These are phyloP conservation scores for Coprinellus micaceus DNA, from an alignment of 768 basidiomycete species.

Conservation along the genomic window DNA sequence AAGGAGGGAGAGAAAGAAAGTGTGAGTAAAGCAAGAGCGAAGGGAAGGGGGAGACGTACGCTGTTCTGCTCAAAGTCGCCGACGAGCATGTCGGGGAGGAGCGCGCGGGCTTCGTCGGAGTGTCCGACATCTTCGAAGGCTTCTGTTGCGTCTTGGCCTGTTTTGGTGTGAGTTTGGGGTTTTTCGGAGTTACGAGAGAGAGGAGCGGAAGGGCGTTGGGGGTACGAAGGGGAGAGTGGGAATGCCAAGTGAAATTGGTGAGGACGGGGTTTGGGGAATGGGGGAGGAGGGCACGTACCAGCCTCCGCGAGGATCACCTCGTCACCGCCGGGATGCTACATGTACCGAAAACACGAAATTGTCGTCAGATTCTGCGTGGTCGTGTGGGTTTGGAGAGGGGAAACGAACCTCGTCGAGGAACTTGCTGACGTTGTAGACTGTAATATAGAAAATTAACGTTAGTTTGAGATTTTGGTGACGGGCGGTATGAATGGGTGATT, in stretches of 20 bases:
- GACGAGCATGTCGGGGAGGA: slow-evolving; percentile 74
- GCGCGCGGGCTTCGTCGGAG: slow-evolving; percentile 92
- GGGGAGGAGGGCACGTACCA: slow-evolving; percentile 49
- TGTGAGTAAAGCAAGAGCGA: background rate
- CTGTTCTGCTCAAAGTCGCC: slow-evolving; percentile 76
- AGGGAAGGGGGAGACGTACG: slow-evolving; percentile 37
- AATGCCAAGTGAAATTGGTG: slow-evolving; percentile 8
- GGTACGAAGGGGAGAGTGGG: background rate
- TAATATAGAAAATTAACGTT: slow-evolving; percentile 9
- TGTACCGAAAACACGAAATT: too few relatives aligned
- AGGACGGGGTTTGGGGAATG: slow-evolving; percentile 7
- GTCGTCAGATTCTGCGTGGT: slow-evolving; percentile 30
- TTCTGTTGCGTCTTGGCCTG: slow-evolving; percentile 93
- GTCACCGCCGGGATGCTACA: slow-evolving; percentile 91
- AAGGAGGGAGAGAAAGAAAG: background rate
- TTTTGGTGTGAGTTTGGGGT: slow-evolving; percentile 7
- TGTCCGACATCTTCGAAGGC: slow-evolving; percentile 99
- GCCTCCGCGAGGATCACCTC: slow-evolving; percentile 94
- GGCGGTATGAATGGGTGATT: slow-evolving; percentile 26
- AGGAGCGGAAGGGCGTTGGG: background rate
- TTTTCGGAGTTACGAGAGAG: slow-evolving; percentile 1
- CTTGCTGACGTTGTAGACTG: slow-evolving; percentile 91
- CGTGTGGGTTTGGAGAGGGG: background rate
- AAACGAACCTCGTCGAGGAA: slow-evolving; percentile 87
- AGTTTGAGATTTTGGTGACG: background rate